Conservation (phyloP, 129 eudicot species). For the Artemisia tridentata region DNA sequence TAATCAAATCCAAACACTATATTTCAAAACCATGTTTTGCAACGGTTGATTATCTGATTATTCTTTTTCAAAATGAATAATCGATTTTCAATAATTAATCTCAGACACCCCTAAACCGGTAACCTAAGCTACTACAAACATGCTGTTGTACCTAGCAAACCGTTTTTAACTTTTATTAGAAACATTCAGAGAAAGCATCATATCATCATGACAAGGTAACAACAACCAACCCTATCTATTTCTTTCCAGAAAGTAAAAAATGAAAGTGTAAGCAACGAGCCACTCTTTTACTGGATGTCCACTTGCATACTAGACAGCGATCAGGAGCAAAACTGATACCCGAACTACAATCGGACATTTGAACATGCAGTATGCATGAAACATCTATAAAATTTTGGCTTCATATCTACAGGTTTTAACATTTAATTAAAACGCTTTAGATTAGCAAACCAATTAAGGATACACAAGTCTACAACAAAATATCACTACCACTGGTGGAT, state of each 20-base stretch:
- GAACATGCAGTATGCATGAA: constrained; percentile 16
- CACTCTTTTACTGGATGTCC: neutral
- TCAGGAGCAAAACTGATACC: constrained; percentile 9
- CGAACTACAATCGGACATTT: constrained; percentile 8
- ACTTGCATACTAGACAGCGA: neutral
- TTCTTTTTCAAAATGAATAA: no score
- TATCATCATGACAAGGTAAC: no score
- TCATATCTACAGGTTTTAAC: constrained; percentile 24
- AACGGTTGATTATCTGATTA: no score
- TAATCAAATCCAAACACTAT: no score
- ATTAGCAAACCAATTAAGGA: constrained; percentile 13
- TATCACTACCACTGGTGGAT: constrained; percentile 13
- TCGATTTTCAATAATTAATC: no score
- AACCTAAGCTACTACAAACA: no score
- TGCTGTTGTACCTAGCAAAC: no score
- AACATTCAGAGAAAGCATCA: no score
- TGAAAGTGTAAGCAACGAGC: neutral
- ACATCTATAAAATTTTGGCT: constrained; percentile 17
- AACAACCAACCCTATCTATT: no score
- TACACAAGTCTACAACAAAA: constrained; percentile 27
- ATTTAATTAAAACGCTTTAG: neutral
- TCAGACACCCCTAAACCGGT: no score
- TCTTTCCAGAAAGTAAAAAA: neutral
- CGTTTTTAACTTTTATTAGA: no score
- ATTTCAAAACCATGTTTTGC: no score